Evolutionary conservation across 371 early-diverging fungal genomes (phyloP), one percentile per base, ranked within the genome.

Genomic region (Apophysomyces trapeziformis): DNA sequence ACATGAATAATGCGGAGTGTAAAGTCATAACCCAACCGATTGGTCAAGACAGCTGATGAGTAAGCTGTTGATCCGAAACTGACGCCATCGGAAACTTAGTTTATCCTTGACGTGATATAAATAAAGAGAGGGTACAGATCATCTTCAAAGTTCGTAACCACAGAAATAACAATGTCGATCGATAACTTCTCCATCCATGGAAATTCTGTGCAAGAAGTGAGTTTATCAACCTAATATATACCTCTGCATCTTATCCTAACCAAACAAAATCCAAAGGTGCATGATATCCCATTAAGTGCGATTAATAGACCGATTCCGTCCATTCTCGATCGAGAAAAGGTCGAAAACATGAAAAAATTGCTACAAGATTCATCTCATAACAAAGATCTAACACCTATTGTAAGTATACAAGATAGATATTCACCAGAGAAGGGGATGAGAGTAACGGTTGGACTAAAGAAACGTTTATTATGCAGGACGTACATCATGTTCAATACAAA

Each of bases 131-230:
- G n/a, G 4, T 45, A 13, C 46, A 6, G 13, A 6, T 45, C 16
- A 12, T 45, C 4, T 7, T 45, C 12, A 45, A 45, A n/a, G 5
- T 18, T 45, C 16, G 4, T 45, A 45, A 45, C 13, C 46, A 45
- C n/a, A 21, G 1, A n/a, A 21, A 50, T 14, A 14, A 47, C 7
- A 9, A 50, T 50, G 54, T 16, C 4, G 58, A 70, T 75, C 7
- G 80, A 80, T 57, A 80, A 80, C 37, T 80, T 70, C 60, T 80
- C 80, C 6, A 77, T 80, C 43, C 80, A 80, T 60, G 80, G 80
- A 21, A 70, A 77, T 32, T 18, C 74, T 2, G 43, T 80, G 9
- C 66, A 69, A 66, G 74, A 77, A 50, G 80, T 76, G 60, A 43
- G 18, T 50, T 14, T 21, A 35, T 45, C 2, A n/a, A 54, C 16